A percentile compares a stretch with the other conserved stretches of the same genome.
Evolutionary conservation across 768 basidiomycete genomes (phyloP).

Genomic region (Podaxis rugospora): DNA sequence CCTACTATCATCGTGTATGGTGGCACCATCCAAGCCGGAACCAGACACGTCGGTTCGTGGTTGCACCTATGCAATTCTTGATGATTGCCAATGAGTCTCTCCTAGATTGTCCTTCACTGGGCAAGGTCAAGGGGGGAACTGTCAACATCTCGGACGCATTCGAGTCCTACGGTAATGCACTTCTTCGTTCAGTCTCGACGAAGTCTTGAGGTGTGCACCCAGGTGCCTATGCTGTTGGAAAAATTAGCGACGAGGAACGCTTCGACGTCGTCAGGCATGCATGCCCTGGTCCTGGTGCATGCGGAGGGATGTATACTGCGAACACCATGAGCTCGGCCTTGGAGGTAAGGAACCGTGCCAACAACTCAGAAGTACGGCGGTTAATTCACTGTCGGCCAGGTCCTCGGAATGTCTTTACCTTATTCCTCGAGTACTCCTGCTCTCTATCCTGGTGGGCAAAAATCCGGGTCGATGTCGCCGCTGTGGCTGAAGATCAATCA

Average conservation of each 20-base stretch:
- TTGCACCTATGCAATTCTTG: constrained; percentile 16
- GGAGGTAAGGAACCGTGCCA: constrained; percentile 36
- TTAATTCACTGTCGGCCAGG: constrained; percentile 22
- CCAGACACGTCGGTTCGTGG: constrained; percentile 53
- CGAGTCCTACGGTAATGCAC: constrained; percentile 66
- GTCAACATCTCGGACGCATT: constrained; percentile 85
- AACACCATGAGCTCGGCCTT: constrained; percentile 87
- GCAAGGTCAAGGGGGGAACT: constrained; percentile 70
- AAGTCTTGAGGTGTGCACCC: neutral
- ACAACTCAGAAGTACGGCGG: neutral
- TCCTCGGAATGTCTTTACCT: constrained; percentile 80
- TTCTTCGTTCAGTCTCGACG: neutral
- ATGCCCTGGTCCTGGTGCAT: constrained; percentile 81
- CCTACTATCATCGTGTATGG: constrained; percentile 88
- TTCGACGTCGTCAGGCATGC: constrained; percentile 84
- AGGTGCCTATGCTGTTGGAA: constrained; percentile 76
- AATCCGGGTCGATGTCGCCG: neutral
- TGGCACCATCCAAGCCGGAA: constrained; percentile 78
- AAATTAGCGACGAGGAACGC: constrained; percentile 75
- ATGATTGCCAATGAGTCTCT: neutral
- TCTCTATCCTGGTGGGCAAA: constrained; percentile 51
- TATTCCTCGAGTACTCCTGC: constrained; percentile 82
- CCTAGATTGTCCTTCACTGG: constrained; percentile 75
- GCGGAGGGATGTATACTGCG: constrained; percentile 89
- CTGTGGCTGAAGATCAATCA: constrained; percentile 18